These are phyloP conservation scores for Neonectria coccinea DNA, from an alignment of 2,329 filamentous ascomycete genomes.

Conservation along the genomic window DNA sequence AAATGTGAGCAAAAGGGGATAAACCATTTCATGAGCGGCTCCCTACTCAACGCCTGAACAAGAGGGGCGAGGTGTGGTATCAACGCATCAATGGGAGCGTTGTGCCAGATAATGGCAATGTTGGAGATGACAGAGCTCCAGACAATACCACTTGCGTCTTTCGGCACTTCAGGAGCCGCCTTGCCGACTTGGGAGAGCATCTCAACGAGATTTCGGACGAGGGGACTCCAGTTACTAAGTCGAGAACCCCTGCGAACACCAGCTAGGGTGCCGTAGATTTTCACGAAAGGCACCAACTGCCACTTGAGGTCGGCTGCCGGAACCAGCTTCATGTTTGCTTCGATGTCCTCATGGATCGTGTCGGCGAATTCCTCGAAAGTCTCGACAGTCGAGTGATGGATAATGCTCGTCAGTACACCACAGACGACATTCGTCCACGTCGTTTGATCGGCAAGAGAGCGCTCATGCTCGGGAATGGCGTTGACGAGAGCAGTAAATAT, in stretches of 20 bases:
- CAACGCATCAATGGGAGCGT: slow-evolving; percentile 82
- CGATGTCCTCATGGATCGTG: slow-evolving; percentile 66
- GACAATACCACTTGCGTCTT: slow-evolving; percentile 56
- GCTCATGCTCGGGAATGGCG: slow-evolving; percentile 63
- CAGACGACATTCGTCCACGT: slow-evolving; percentile 75
- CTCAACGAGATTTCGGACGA: slow-evolving; percentile 68
- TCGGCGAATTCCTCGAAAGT: slow-evolving; percentile 78
- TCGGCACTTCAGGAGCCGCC: slow-evolving; percentile 49
- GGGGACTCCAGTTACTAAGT: slow-evolving; percentile 75
- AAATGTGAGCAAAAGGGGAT: slow-evolving; percentile 87
- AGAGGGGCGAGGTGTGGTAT: slow-evolving; percentile 77
- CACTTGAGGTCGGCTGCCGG: slow-evolving; percentile 41
- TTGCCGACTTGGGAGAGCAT: slow-evolving; percentile 64
- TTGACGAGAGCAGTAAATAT: slow-evolving; percentile 65
- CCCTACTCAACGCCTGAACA: slow-evolving; percentile 72
- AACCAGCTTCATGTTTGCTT: slow-evolving; percentile 51
- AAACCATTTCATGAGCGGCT: slow-evolving; percentile 78
- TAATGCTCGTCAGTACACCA: slow-evolving; percentile 82
- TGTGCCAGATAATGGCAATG: slow-evolving; percentile 75
- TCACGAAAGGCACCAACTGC: slow-evolving; percentile 61
- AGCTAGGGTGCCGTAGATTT: slow-evolving; percentile 75
- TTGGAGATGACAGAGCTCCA: slow-evolving; percentile 71
- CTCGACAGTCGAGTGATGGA: slow-evolving; percentile 83
- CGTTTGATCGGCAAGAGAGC: slow-evolving; percentile 58
- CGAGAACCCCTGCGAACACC: slow-evolving; percentile 85